Conservation (phyloP, 441 rosid genomes). For the Theobroma grandiflorum region DNA sequence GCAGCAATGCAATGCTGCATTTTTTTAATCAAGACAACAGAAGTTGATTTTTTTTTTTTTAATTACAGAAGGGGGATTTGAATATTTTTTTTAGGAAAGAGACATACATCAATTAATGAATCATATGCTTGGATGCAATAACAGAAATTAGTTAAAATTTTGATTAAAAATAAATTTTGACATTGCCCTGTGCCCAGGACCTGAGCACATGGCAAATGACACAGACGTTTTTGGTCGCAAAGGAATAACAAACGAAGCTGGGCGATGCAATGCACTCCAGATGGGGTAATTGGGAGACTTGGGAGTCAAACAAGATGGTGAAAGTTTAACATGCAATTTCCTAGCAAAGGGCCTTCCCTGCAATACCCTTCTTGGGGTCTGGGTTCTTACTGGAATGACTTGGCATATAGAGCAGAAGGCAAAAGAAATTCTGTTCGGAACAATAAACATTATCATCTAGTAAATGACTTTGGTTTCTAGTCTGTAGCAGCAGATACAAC, state of each 20-base stretch:
- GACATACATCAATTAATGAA: too few species aligned
- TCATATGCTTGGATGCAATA: too few species aligned
- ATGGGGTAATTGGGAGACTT: not conserved
- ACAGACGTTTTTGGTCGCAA: constrained; percentile 8
- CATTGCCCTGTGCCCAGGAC: not conserved
- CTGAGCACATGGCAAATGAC: constrained; percentile 12
- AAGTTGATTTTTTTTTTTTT: not conserved
- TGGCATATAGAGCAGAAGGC: too few species aligned
- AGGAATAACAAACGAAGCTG: not conserved
- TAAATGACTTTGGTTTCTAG: not conserved
- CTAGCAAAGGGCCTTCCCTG: not conserved
- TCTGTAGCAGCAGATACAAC: too few species aligned
- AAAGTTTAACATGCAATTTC: not conserved
- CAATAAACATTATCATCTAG: too few species aligned
- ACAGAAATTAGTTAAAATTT: too few species aligned
- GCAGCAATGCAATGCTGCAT: not conserved
- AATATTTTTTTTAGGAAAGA: too few species aligned
- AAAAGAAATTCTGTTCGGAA: too few species aligned
- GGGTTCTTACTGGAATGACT: not conserved
- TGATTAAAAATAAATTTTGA: too few species aligned
- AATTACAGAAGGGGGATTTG: too few species aligned
- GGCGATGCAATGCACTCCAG: not conserved
- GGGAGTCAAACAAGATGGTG: not conserved
- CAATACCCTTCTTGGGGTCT: not conserved
- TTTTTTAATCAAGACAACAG: not conserved